Evolutionary conservation across 1,284 basidiomycete species (phyloP).

Genomic region (Exobasidium cylindrosporum): DNA sequence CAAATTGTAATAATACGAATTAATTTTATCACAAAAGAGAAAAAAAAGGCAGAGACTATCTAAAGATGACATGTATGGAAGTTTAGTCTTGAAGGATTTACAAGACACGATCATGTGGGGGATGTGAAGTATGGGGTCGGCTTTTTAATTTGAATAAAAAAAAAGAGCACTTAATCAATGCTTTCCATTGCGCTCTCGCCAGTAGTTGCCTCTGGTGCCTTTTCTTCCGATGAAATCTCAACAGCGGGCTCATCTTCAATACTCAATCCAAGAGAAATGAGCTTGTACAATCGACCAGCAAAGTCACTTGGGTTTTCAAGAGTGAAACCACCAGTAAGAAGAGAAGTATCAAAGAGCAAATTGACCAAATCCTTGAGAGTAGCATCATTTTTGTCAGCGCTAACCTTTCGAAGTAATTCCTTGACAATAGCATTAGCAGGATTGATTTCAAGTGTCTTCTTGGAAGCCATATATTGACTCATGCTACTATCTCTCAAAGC

Average conservation of each 20-base stretch:
- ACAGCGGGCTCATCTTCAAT: conserved; percentile 57
- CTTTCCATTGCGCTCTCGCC: conserved; percentile 54
- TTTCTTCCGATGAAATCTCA: conserved; percentile 13
- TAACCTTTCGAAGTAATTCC: conserved; percentile 90
- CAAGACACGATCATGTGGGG: background rate
- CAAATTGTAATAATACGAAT: too few species aligned
- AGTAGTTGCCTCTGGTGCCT: conserved; percentile 30
- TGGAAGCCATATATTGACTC: conserved; percentile 90
- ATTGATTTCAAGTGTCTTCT: conserved; percentile 99
- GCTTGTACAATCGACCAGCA: conserved; percentile 92
- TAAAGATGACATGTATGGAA: too few species aligned
- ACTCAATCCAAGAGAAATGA: conserved; percentile 73
- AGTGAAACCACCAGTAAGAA: conserved; percentile 72
- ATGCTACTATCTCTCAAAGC: conserved; percentile 96
- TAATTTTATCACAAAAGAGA: too few species aligned
- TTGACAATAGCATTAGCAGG: conserved; percentile 89
- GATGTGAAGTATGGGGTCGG: too few species aligned
- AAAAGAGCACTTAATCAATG: conserved; percentile 40
- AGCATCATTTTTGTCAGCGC: conserved; percentile 91
- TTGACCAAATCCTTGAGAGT: conserved; percentile 93
- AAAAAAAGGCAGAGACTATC: too few species aligned
- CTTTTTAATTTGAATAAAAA: background rate
- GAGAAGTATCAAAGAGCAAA: conserved; percentile 93
- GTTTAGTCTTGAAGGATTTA: background rate
- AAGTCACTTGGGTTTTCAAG: conserved; percentile 93